Evolutionary conservation across 257 asterid genomes (phyloP).

Genomic region (Petunia secreta): DNA sequence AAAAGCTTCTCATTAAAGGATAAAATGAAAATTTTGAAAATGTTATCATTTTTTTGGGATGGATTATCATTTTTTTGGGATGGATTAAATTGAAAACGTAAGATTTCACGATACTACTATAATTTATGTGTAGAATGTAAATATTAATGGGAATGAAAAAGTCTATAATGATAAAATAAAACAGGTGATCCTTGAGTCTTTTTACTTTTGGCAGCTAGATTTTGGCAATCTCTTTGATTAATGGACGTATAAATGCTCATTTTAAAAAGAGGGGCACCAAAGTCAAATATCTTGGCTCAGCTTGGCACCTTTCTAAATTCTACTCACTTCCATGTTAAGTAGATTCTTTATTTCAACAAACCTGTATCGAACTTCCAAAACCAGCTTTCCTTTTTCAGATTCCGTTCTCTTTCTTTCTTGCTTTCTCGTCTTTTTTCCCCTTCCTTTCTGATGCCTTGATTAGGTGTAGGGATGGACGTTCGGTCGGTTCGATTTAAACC

Average conservation of each 20-base stretch:
- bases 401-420: background rate
- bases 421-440: background rate
- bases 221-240: background rate
- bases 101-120: no score
- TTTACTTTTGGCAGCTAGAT: background rate
- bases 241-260: background rate
- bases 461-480: no score
- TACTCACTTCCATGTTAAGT: slow-evolving; percentile 36
- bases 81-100: no score
- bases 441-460: no score
- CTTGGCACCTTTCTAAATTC: slow-evolving; percentile 3
- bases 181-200: background rate
- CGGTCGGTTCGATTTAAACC: no score
- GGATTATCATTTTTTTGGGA: no score
- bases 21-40: no score
- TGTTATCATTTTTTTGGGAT: no score
- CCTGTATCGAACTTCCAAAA: slow-evolving; percentile 52
- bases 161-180: background rate
- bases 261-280: background rate
- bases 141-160: no score
- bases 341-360: slow-evolving; percentile 31
- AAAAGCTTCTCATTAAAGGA: no score
- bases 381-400: slow-evolving; percentile 35
- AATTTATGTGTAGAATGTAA: no score
- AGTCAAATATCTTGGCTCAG: slow-evolving; percentile 16